Percentiles rank a stretch among this genome's conserved stretches.
Evolutionary conservation across 305 asterid genomes (phyloP).

Genomic region (Fraxinus platypoda): DNA sequence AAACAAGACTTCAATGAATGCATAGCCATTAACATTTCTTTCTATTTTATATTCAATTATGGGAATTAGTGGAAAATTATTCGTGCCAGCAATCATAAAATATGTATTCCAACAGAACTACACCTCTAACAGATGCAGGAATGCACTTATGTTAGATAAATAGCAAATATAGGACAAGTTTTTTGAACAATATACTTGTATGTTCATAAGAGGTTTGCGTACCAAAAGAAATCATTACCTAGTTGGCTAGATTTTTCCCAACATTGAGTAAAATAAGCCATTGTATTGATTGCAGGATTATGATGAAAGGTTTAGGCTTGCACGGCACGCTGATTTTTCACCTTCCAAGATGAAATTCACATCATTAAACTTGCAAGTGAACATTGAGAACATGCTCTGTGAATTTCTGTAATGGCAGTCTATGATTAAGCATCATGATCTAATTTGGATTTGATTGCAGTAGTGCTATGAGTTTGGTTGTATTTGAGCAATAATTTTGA

Average conservation of each 20-base stretch:
- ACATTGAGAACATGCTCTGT: constrained; percentile 22
- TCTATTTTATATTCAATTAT: not conserved
- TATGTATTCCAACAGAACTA: not conserved
- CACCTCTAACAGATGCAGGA: not conserved
- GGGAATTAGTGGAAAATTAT: not conserved
- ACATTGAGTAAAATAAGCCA: constrained; percentile 37
- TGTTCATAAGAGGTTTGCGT: constrained; percentile 10
- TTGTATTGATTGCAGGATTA: constrained; percentile 28
- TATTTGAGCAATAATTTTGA: constrained; percentile 19
- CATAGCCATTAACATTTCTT: not conserved
- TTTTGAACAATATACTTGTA: not conserved
- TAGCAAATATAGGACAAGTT: not conserved
- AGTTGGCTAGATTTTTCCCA: constrained; percentile 22
- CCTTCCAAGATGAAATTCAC: constrained; percentile 29
- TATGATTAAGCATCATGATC: constrained; percentile 32
- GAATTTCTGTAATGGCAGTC: constrained; percentile 22
- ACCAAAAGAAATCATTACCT: constrained; percentile 37
- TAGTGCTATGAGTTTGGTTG: constrained; percentile 25
- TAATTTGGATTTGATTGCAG: constrained; percentile 11
- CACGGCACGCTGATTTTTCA: constrained; percentile 39
- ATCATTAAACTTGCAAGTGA: constrained; percentile 35
- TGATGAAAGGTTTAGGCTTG: constrained; percentile 30
- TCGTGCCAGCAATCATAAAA: not conserved
- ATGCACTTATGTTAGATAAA: not conserved
- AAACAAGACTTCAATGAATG: not conserved